phyloP scores from a whole-genome alignment of 2,329 filamentous ascomycete species.

The Dactylellina haptotyla region DNA sequence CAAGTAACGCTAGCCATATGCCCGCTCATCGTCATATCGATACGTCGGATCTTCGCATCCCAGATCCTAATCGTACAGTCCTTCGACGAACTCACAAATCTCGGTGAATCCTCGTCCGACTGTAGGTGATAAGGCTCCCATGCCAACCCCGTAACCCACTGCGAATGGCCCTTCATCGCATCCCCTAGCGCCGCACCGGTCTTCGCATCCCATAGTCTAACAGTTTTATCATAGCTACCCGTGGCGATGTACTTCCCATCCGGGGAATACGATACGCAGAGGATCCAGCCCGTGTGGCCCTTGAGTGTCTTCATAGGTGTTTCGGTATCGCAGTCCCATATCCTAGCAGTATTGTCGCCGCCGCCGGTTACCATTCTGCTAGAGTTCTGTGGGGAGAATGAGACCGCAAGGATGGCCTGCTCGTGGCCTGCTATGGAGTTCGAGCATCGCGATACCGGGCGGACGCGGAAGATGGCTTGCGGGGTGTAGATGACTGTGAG shows the following conservation, averaged over 20 bases:
- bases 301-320: slow-evolving; percentile 69
- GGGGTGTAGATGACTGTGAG: slow-evolving; percentile 75
- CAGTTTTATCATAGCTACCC: slow-evolving; percentile 43
- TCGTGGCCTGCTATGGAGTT: slow-evolving; percentile 63
- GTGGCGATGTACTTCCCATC: slow-evolving; percentile 36
- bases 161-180: slow-evolving; percentile 52
- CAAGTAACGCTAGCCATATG: slow-evolving; percentile 91
- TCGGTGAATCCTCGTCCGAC: slow-evolving; percentile 22
- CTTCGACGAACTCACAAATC: slow-evolving; percentile 52
- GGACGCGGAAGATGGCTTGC: slow-evolving; percentile 92
- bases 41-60: slow-evolving; percentile 48
- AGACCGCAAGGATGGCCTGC: slow-evolving; percentile 45
- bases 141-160: slow-evolving; percentile 39
- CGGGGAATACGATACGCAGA: slow-evolving; percentile 40
- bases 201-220: slow-evolving; percentile 51
- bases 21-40: slow-evolving; percentile 80
- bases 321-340: slow-evolving; percentile 61
- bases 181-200: slow-evolving; percentile 35
- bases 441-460: slow-evolving; percentile 88
- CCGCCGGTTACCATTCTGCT: slow-evolving; percentile 68
- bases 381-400: slow-evolving; percentile 44
- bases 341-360: slow-evolving; percentile 65
- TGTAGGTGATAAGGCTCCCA: slow-evolving; percentile 48
- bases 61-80: slow-evolving; percentile 54
- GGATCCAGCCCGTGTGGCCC: slow-evolving; percentile 67